Conservation (phyloP, 768 basidiomycete species). For the Porphyrellus cyaneotinctus region DNA sequence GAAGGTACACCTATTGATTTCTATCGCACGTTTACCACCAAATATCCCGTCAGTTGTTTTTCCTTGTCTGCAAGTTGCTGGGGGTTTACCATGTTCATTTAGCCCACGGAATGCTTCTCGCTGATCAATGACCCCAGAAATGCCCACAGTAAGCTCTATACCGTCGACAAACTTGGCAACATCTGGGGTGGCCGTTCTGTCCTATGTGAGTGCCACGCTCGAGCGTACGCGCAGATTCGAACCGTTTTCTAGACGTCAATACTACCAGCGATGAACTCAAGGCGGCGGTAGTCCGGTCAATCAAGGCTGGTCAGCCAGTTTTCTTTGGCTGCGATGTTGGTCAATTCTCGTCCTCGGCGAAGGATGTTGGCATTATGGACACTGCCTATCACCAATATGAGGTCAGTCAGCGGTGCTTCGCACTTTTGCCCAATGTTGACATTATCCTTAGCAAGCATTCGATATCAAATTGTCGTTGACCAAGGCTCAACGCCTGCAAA, state of each 20-base stretch:
- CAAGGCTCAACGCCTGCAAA: constrained; percentile 82
- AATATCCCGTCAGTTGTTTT: constrained; percentile 45
- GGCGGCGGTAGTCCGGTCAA: constrained; percentile 72
- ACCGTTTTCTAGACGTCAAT: constrained; percentile 67
- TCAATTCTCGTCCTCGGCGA: constrained; percentile 63
- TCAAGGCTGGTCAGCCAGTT: constrained; percentile 84
- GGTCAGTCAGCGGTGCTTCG: constrained; percentile 33
- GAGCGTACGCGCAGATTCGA: neutral
- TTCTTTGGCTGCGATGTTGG: constrained; percentile 99
- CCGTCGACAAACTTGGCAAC: constrained; percentile 90
- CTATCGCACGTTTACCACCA: constrained; percentile 59
- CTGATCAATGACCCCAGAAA: constrained; percentile 95
- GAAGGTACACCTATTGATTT: constrained; percentile 80
- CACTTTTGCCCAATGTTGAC: neutral
- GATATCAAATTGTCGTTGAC: constrained; percentile 73
- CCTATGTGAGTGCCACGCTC: constrained; percentile 52
- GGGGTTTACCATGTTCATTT: neutral
- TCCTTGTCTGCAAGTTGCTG: neutral
- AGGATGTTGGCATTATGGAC: constrained; percentile 78
- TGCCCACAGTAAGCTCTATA: constrained; percentile 75
- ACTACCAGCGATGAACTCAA: constrained; percentile 81
- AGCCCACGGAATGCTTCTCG: constrained; percentile 80
- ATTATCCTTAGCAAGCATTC: constrained; percentile 60
- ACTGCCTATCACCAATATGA: constrained; percentile 77
- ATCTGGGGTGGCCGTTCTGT: constrained; percentile 85